Evolutionary conservation across 192 early-diverging fungal species (phyloP).

Genomic region (Fimicolochytrium jonesii): DNA sequence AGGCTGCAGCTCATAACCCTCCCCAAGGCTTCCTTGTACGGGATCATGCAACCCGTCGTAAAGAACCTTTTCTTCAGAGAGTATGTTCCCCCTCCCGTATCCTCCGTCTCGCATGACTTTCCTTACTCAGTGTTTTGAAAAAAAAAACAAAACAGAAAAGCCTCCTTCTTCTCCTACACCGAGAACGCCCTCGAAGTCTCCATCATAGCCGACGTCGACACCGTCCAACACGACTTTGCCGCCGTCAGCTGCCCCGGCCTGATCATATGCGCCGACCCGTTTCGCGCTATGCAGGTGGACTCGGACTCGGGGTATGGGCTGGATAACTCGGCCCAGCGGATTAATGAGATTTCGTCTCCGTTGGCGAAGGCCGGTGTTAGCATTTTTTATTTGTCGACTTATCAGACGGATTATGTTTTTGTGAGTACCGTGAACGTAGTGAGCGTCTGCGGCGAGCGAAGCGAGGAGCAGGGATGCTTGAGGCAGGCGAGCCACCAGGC

Average conservation of each 20-base stretch:
- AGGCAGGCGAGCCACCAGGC: too few species aligned
- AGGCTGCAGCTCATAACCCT: conserved; percentile 60
- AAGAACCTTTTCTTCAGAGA: conserved; percentile 53
- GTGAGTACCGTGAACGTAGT: conserved; percentile 48
- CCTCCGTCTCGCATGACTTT: too few species aligned
- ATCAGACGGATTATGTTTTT: conserved; percentile 70
- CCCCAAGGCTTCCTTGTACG: conserved; percentile 46
- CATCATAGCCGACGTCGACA: conserved; percentile 55
- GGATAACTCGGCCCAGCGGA: conserved; percentile 56
- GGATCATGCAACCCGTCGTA: conserved; percentile 58
- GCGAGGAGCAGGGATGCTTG: too few species aligned
- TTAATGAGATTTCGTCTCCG: conserved; percentile 54
- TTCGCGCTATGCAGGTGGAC: conserved; percentile 65
- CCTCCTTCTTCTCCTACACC: conserved; percentile 62
- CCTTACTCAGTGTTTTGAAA: background rate
- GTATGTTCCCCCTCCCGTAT: conserved; percentile 31
- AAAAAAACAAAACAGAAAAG: conserved; percentile 6
- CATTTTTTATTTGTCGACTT: conserved; percentile 71
- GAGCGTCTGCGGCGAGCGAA: too few species aligned
- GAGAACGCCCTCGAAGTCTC: conserved; percentile 67
- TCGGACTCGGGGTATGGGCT: conserved; percentile 33
- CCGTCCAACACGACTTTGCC: conserved; percentile 54
- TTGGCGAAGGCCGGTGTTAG: conserved; percentile 59
- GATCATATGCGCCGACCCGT: conserved; percentile 51
- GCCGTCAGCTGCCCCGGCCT: conserved; percentile 36